phyloP scores from a whole-genome alignment of 2,329 filamentous ascomycete genomes.

The Aspergillus novofumigatus region DNA sequence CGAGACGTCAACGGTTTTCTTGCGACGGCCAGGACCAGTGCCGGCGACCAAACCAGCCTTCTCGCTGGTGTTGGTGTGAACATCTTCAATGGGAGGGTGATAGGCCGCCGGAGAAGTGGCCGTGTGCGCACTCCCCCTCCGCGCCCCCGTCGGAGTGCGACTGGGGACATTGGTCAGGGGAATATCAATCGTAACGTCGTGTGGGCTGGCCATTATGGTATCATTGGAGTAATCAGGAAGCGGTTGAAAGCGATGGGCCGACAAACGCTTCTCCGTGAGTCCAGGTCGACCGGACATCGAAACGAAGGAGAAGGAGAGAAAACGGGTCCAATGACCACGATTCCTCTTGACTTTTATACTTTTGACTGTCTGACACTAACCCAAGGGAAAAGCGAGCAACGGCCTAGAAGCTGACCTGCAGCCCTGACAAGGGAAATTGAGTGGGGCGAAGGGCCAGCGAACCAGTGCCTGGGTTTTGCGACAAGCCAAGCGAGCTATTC shows the following conservation, averaged over 20 bases:
- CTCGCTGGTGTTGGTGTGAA: conserved; percentile 28
- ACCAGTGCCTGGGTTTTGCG: not conserved
- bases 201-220: conserved; percentile 47
- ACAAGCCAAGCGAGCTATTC: not conserved
- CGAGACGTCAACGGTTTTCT: conserved; percentile 24
- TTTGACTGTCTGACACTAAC: not conserved
- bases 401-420: not conserved
- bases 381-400: not conserved
- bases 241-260: conserved; percentile 43
- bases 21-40: conserved; percentile 31
- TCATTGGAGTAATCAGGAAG: conserved; percentile 31
- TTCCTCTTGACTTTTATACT: not conserved
- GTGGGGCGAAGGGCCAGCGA: not conserved
- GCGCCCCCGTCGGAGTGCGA: conserved; percentile 43
- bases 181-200: conserved; percentile 58
- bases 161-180: conserved; percentile 55
- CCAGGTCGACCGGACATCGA: conserved; percentile 34
- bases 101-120: conserved; percentile 30
- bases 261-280: conserved; percentile 39
- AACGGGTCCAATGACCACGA: not conserved
- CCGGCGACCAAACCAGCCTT: conserved; percentile 23
- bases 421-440: not conserved
- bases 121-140: conserved; percentile 34
- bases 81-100: conserved; percentile 18
- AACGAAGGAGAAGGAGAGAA: conserved; percentile 4